Base-by-base conservation (phyloP, 2,329 filamentous ascomycete species). In the Corinectria fuckeliana region DNA sequence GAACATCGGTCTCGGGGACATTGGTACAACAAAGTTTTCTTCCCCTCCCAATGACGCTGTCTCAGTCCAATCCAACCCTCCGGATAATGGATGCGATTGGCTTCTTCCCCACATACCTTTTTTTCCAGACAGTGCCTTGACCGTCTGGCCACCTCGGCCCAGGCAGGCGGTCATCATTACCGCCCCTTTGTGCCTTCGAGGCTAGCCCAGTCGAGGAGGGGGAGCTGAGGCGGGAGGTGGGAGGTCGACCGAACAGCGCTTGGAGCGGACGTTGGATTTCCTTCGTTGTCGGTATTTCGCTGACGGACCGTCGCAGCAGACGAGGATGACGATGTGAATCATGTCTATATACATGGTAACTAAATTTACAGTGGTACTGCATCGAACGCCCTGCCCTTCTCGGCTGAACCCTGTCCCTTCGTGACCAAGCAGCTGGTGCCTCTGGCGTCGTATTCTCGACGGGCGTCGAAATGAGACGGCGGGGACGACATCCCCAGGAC, bases 361-460 rank as follows among this genome's bases (percentile, higher is more conserved):
- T 28, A 45, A 63, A 69, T 66, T 65, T 68, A 62, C 59, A 50
- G 41, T 61, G 55, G 53, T 69, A 16, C n/a, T 36, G 67, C 67
- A 67, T 67, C 50, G 48, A 61, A 47, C 21, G 58, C 38, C 39
- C 20, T 58, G 60, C 65, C 64, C 55, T 68, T 61, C 67, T 41
- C 52, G 64, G 30, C 53, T 28, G 55, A 61, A 60, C 67, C 65
- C 63, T 61, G 42, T 51, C 63, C 49, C 59, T 61, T 64, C 62
- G 59, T 64, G 69, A 65, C 67, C 67, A 66, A 70, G 61, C 65
- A 63, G 61, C 58, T 69, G 67, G 67, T 64, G 66, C 34, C 61
- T 55, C 50, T 51, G 61, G 50, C 50, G 61, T 69, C 58, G 60
- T 61, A 69, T 67, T 60, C 39, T 57, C 50, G 60, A 60, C 50